Percentiles rank a stretch among this genome's conserved stretches.
These are phyloP conservation scores for Avena insularis DNA, from an alignment of 176 grass and related monocot genomes.

Conservation along the genomic window DNA sequence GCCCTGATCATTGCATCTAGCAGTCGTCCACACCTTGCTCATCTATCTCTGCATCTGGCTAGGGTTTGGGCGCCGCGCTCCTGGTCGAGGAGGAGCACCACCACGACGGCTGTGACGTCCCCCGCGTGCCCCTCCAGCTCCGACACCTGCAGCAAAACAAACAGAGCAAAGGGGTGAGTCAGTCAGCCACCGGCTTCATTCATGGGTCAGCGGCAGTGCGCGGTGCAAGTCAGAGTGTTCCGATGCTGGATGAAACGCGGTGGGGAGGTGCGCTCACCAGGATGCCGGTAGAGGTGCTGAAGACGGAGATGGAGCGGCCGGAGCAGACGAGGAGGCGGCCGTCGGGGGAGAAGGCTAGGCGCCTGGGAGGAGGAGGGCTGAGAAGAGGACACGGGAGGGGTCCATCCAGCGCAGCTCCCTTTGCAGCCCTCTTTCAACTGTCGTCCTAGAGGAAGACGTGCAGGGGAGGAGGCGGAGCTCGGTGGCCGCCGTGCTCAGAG, in stretches of 20 bases:
- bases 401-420: no score
- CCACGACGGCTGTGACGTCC: conserved; percentile 70
- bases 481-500: no score
- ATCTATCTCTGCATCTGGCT: no score
- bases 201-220: background rate
- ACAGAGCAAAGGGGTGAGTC: background rate
- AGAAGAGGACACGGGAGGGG: no score
- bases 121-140: conserved; percentile 91
- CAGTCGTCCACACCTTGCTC: no score
- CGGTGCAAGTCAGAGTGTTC: background rate
- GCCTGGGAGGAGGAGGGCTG: conserved; percentile 36
- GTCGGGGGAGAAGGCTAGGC: conserved; percentile 80
- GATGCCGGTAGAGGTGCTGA: conserved; percentile 81
- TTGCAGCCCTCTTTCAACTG: no score
- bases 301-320: conserved; percentile 76
- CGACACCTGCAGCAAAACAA: conserved; percentile 44
- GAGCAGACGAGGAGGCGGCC: conserved; percentile 77
- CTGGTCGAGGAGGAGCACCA: conserved; percentile 22
- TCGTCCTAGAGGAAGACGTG: no score
- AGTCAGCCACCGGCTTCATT: background rate
- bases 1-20: no score
- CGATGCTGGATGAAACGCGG: background rate
- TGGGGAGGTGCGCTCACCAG: conserved; percentile 36
- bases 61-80: no score
- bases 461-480: no score